Evolutionary conservation across 768 basidiomycete genomes (phyloP).

Genomic region (Exidia glandulosa): DNA sequence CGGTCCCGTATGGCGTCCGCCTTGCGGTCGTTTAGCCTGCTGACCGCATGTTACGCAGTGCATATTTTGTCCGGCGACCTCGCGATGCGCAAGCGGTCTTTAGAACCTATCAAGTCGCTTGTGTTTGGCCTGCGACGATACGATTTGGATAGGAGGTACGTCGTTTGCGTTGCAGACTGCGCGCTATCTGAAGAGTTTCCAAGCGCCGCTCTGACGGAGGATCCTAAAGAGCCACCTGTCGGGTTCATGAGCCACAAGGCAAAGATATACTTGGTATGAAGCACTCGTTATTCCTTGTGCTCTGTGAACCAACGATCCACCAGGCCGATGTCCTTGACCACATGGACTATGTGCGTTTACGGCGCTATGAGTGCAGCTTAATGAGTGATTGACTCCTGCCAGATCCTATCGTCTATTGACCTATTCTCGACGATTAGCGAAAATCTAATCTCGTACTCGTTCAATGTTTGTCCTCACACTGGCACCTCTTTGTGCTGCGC

Average conservation of each 20-base stretch:
- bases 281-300: neutral
- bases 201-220: slow-evolving; percentile 16
- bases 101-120: slow-evolving; percentile 59
- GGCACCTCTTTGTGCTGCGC: neutral
- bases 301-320: neutral
- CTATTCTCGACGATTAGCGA: slow-evolving; percentile 63
- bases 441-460: slow-evolving; percentile 62
- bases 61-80: slow-evolving; percentile 70
- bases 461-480: slow-evolving; percentile 41
- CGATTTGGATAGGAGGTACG: slow-evolving; percentile 55
- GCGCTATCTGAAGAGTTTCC: slow-evolving; percentile 6
- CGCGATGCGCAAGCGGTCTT: slow-evolving; percentile 59
- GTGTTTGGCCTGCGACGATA: slow-evolving; percentile 59
- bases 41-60: slow-evolving; percentile 28
- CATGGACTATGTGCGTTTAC: slow-evolving; percentile 64
- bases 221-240: slow-evolving; percentile 41
- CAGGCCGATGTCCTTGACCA: slow-evolving; percentile 70
- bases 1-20: slow-evolving; percentile 33
- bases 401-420: slow-evolving; percentile 55
- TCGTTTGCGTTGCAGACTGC: slow-evolving; percentile 36
- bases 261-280: slow-evolving; percentile 34
- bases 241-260: neutral
- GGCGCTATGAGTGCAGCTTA: too few relatives aligned
- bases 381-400: too few relatives aligned
- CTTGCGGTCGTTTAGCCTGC: neutral